Base-by-base conservation (phyloP, 2,329 filamentous ascomycete species). In the Byssochlamys sp. region DNA sequence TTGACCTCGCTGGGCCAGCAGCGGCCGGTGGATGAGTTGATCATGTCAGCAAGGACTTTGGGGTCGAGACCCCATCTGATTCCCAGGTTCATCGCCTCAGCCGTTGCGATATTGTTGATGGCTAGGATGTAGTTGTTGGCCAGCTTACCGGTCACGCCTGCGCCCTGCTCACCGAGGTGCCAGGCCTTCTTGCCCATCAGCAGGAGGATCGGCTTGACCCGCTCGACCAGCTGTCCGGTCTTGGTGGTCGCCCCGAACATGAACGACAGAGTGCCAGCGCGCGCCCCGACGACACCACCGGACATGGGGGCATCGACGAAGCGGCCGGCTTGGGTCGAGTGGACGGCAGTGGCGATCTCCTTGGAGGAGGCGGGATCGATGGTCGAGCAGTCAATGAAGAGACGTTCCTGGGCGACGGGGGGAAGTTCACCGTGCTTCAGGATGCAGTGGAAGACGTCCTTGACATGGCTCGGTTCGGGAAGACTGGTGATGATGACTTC, bases 221-320 rank as follows among this genome's bases (percentile, higher is more conserved):
- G 81, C 1, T 84, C 75, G 1, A 94, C 78, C 0, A 89, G 71
- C 3, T 81, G 76, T 0, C 61, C 67, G 39, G 77, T 74, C 57
- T 71, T 73, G 26, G 74, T 75, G 0, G 84, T 79, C 5, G 86
- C 82, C 50, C 94, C 94, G 57, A 97, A 84, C 94, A 99, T 97
- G 72, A 99, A 99, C 0, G 91, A 96, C 58, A 99, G 78, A 0
- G 90, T 91, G 33, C 88, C 94, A 11, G 90, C 90, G 4, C 84
- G 80, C 10, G 94, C 94, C 50, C 92, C 94, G 4, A 97, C 90
- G 0, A 96, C 91, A 54, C 94, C 94, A 53, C 94, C 94, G 0
- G 92, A 97, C 87, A 99, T 96, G 51, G 94, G 94, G 2, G 94
- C 92, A 70, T 99, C 94, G 58, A 96, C 86, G 68, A 97, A 96